Base-by-base conservation (phyloP, 495 filamentous ascomycete genomes). In the Hypoxylon rickii region DNA sequence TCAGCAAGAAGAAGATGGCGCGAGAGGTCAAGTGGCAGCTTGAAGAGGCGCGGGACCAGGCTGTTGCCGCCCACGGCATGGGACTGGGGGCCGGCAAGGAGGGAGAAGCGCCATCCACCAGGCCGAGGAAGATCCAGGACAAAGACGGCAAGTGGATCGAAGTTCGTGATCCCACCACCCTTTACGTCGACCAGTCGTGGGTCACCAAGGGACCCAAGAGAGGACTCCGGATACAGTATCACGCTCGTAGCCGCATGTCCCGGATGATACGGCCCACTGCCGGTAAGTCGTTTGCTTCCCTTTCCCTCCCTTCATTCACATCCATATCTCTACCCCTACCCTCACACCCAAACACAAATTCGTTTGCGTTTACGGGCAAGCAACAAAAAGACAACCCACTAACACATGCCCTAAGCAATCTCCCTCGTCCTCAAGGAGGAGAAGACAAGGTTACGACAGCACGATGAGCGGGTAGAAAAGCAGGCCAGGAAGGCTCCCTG, bases 171-270 rank as follows among this genome's bases (percentile, higher is more conserved):
- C 83, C 83, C 12, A 86, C 86, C 22, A 76, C 76, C 36, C 87
- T 97, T 51, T 98, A 96, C 71, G 80, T 98, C 54, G 84, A 86
- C 48, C 81, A 97, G 74, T 89, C 92, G 6, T 98, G 92, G 92
- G 91, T 96, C 17, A 88, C 87, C 52, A 86, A 86, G 53, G 89
- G 92, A 1, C 70, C 75, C 0, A 48, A 16, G 19, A 86, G 85
- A 64, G 80, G 74, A 1, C 54, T 34, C 16, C 73, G 73, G 3
- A 64, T 75, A 3, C 84, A 87, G 51, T 85, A 85, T 67, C 82
- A 89, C 50, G 89, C 89, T 0, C 76, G 87, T 53, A 90, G 90
- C 10, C 68, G 74, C 40, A 79, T 86, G 12, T 74, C 87, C 66
- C 60, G 73, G 2, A 69, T 91, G 67, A 74, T 74, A 37, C 77